Evolutionary conservation across 2,329 filamentous ascomycete species (phyloP).

Genomic region (Aspergillus sp.): DNA sequence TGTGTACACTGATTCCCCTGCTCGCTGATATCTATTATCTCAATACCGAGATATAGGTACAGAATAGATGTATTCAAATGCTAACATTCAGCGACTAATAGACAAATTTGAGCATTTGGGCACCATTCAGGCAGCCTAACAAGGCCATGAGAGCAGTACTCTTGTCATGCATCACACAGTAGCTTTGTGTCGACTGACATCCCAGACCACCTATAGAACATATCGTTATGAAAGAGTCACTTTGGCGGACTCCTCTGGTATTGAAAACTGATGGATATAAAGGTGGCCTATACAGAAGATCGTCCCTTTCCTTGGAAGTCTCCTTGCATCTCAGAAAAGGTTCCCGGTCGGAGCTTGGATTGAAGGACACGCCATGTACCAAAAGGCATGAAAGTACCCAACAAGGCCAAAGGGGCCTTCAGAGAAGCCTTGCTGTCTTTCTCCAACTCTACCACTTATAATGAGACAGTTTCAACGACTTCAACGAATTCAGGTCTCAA

Average conservation of each 20-base stretch:
- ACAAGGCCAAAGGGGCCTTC: too few relatives aligned
- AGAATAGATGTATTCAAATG: not conserved
- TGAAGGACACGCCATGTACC: too few relatives aligned
- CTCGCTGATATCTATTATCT: not conserved
- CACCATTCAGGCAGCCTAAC: not conserved
- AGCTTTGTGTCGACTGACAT: not conserved
- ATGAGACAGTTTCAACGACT: not conserved
- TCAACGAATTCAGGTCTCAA: conserved; percentile 1
- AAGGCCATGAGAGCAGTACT: not conserved
- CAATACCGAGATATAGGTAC: not conserved
- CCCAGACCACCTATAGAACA: not conserved
- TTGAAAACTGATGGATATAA: not conserved
- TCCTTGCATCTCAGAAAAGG: too few relatives aligned
- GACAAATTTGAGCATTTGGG: not conserved
- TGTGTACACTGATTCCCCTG: not conserved
- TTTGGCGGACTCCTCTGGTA: not conserved
- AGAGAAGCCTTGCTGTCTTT: too few relatives aligned
- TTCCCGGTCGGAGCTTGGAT: too few relatives aligned
- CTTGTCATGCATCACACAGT: not conserved
- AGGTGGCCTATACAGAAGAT: not conserved
- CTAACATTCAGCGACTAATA: not conserved
- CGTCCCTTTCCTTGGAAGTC: too few relatives aligned
- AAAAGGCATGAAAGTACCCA: too few relatives aligned
- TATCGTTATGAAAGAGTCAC: not conserved
- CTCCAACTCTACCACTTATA: too few relatives aligned